Evolutionary conservation across 495 filamentous ascomycete species (phyloP), one percentile per base, ranked within the genome.

Genomic region (Friedmanniomyces simplex): DNA sequence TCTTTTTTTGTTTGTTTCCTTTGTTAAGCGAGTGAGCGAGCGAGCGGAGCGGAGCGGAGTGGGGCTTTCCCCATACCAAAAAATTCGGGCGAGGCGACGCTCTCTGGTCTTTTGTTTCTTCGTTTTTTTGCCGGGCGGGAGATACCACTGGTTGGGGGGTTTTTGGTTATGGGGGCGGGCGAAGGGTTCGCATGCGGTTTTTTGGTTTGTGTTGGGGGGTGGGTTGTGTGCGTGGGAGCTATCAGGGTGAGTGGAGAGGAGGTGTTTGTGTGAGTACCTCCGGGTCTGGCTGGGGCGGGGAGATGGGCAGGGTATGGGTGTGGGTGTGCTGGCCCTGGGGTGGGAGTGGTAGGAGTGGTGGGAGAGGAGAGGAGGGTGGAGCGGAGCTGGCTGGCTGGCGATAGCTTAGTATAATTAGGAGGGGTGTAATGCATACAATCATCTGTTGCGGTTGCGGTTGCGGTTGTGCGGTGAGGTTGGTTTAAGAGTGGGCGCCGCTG

Each of bases 321-420:
- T 22, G 21, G 7, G 20, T 22, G 43, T n/a, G 43, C 43, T 47
- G 43, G 43, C 43, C 14, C 14, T 11, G 13, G 8, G 36, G 36
- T 16, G 36, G 10, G 6, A 8, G 43, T n/a, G 8, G 8, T 6
- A n/a, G 11, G 24, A 3, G 46, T 21, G 46, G 12, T 49, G 46
- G 46, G 7, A 24, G 41, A 13, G 4, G 41, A 5, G 4, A 7
- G 46, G 12, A 24, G 13, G 46, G 11, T 8, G 24, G 21, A 4
- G 22, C 1, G 24, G 20, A 18, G 20, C 10, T 36, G 8, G 50
- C 50, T 52, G 50, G 50, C 32, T 45, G 52, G 52, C 32, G 4
- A 10, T 54, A 54, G 52, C 32, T 54, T 54, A 45, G 52, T 54
- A 54, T 54, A 54, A 54, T 54, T 54, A 42, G 32, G 50, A 28